Evolutionary conservation across 805 yeast species (phyloP), one percentile per base, ranked within the genome.

Genomic region (Sugiyamaella mastotermitis): DNA sequence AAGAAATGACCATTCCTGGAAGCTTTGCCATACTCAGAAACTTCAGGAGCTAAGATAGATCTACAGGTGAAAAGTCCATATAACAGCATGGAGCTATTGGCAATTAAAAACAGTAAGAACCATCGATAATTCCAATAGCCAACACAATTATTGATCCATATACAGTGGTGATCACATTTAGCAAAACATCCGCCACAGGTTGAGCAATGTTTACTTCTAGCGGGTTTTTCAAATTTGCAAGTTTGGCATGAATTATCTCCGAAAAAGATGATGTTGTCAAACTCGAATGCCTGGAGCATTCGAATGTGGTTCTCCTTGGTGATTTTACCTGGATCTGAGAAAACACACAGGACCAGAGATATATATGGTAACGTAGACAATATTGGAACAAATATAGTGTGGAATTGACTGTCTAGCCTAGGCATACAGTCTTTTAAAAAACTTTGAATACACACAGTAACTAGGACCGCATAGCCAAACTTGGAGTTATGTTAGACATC

Each of bases 81-180:
- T 2, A 56, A 43, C 34, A 75, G 52, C 6, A 71, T 60, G 5
- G 63, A 33, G 10, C 61, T 39, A 49, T 83, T 80, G 31, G 71
- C 57, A 0, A 71, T 31, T 33, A 84, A 55, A 47, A 78, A 83
- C 3, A 60, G 47, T 38, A 78, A 48, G 51, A 84, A 84, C 68
- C 73, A 80, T 27, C 67, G 56, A 55, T 71, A 77, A 53, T 84
- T 84, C 32, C 71, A 66, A 45, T 65, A 63, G 4, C 83, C 83
- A 16, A 77, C 64, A 50, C 82, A 76, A 47, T 74, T 76, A 56
- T 76, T 76, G 41, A 76, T 58, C 79, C 80, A 77, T 11, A 76
- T 52, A 51, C 83, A 77, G 56, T 77, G 82, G 51, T 77, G 83
- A 55, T 77, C 83, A 46, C 58, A 65, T 45, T 69, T 48, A 27